Evolutionary conservation across 139 green algal species (phyloP).

Genomic region (Asterochloris erici): DNA sequence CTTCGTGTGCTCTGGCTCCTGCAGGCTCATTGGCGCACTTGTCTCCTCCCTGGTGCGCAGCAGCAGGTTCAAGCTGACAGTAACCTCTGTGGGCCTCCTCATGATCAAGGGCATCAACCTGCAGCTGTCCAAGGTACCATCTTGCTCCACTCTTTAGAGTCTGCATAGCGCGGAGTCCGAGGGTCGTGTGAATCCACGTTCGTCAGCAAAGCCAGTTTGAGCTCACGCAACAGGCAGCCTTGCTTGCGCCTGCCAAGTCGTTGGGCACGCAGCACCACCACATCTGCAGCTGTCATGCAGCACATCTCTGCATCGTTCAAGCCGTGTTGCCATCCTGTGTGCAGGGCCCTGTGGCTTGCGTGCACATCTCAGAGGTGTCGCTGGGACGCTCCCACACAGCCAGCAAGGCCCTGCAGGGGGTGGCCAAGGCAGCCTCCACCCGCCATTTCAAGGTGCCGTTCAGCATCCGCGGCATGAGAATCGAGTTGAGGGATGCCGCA

Average conservation of each 20-base stretch:
- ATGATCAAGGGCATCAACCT: slow-evolving; percentile 8
- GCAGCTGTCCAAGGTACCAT: not conserved
- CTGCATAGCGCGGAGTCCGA: not conserved
- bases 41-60: slow-evolving; percentile 2
- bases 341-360: slow-evolving; percentile 15
- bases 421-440: not conserved
- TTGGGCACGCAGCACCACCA: not conserved
- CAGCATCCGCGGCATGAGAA: slow-evolving; percentile 1
- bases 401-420: not conserved
- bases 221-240: too few relatives aligned
- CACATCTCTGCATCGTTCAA: not conserved
- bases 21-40: not conserved
- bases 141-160: not conserved
- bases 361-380: slow-evolving; percentile 14
- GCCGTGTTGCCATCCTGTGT: not conserved
- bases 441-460: slow-evolving; percentile 16
- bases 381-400: slow-evolving; percentile 7
- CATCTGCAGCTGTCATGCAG: not conserved
- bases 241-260: too few relatives aligned
- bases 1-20: not conserved
- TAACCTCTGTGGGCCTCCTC: slow-evolving; percentile 12
- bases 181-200: not conserved
- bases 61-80: slow-evolving; percentile 13
- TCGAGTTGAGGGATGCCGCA: not conserved
- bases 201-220: not conserved